Evolutionary conservation across 192 early-diverging fungal species (phyloP), one percentile per base, ranked within the genome.

Genomic region (Mortierella claussenii): DNA sequence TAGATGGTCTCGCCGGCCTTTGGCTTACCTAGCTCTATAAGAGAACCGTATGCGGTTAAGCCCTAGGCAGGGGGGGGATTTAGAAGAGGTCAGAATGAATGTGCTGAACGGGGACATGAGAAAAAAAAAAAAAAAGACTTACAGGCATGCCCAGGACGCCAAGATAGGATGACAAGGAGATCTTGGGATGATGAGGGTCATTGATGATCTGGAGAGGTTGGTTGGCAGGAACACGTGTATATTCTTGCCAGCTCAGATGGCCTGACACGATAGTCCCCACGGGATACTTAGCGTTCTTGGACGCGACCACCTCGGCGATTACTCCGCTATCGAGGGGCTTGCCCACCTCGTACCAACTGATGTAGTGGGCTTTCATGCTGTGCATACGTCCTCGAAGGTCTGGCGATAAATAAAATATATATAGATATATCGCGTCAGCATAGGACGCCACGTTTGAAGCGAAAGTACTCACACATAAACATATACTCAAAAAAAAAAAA

Each of bases 1-100:
- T 89, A 94, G 12, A 95, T 75, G 2, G 93, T 96, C 62, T 98
- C 94, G 17, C 94, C 94, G 3, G 69, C 71, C 75, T 92, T 92
- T 60, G 93, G 89, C 56, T 92, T 69, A 28, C 90, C 93, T 24
- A 91, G 70, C 10, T 80, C 69, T 32, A 87, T 47, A 17, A 94
- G 71, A 30, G 90, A 43, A 33, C 55, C 33, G 28, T 81, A 66
- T 2, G 60, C 45, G 27, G 56, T 78, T 20, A 68, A 36, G 18
- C 59, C 59, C 59, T 60, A 50, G n/a, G 7, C 20, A 47, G n/a
- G 60, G n/a, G n/a, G n/a, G n/a, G n/a, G n/a, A n/a, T n/a, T n/a
- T n/a, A n/a, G n/a, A n/a, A n/a, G n/a, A n/a, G n/a, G n/a, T n/a
- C n/a, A n/a, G n/a, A n/a, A n/a, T n/a, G n/a, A n/a, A n/a, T n/a